phyloP scores from a whole-genome alignment of 345 rosid genomes.

The Orychophragmus violaceus region DNA sequence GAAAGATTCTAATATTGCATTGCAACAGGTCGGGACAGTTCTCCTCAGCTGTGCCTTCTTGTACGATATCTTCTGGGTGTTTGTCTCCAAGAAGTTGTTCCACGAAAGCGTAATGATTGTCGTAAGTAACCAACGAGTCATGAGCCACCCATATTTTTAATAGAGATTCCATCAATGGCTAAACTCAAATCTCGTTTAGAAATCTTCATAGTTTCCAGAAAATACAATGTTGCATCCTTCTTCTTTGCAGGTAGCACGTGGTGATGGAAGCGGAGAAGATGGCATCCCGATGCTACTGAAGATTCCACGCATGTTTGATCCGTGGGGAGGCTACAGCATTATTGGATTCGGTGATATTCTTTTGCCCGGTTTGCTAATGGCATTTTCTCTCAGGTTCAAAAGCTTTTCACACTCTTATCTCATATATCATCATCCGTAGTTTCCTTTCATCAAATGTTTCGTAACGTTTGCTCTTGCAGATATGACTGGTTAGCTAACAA shows the following conservation, averaged over 20 bases:
- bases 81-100: slow-evolving; percentile 87
- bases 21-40: slow-evolving; percentile 88
- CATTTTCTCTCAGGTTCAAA: slow-evolving; percentile 83
- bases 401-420: slow-evolving; percentile 3
- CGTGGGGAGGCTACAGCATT: slow-evolving; percentile 99
- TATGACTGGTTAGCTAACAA: slow-evolving; percentile 89
- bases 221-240: slow-evolving; percentile 1
- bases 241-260: slow-evolving; percentile 81
- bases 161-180: background rate
- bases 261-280: slow-evolving; percentile 91
- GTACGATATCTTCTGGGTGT: slow-evolving; percentile 99
- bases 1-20: slow-evolving; percentile 2
- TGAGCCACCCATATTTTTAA: background rate
- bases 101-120: slow-evolving; percentile 98
- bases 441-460: slow-evolving; percentile 1
- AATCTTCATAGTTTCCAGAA: background rate
- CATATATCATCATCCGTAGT: background rate
- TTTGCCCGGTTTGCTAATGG: slow-evolving; percentile 82
- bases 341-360: slow-evolving; percentile 99
- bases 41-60: slow-evolving; percentile 95
- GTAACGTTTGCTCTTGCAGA: slow-evolving; percentile 38
- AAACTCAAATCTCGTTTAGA: background rate
- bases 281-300: slow-evolving; percentile 97
- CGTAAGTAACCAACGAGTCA: slow-evolving; percentile 44
- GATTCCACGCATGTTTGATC: slow-evolving; percentile 95